Evolutionary conservation across 2,329 filamentous ascomycete genomes (phyloP), one percentile per base, ranked within the genome.

Genomic region (Trichoderma afroharzianum): DNA sequence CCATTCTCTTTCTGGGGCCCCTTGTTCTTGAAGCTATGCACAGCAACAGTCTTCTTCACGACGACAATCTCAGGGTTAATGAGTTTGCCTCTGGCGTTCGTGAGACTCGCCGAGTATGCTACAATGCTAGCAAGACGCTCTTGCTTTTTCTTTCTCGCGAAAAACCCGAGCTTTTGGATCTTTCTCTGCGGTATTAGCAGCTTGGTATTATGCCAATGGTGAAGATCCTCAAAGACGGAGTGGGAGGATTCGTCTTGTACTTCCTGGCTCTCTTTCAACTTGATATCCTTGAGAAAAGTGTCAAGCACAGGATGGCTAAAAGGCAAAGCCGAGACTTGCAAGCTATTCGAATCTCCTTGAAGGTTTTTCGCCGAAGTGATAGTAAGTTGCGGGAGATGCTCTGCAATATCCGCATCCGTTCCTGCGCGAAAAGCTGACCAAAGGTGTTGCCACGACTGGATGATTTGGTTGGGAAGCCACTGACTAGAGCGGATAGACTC

Each of bases 41-140:
- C 47, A n/a, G 11, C n/a, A 7, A 4, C 58, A 18, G 67, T 58
- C 75, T 73, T 68, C n/a, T 76, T 72, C 24, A 87, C 84, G 1
- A 67, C 86, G 63, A 93, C 87, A 4, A 83, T 88, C 77, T 93
- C 90, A 0, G 90, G 90, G 28, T 91, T 84, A 6, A 93, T 83
- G 3, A 82, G 82, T 74, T 89, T 92, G 3, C 90, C 91, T 2
- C 85, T 83, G 0, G 88, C 84, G 71, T 90, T 91, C 0, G 90
- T 92, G 61, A 94, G 82, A 79, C 90, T 93, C 14, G 89, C 90
- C 2, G 92, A 90, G 77, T 94, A 94, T 1, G 85, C 83, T 32
- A 86, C 85, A 80, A 92, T 92, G 72, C 92, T 90, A 1, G 87
- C 85, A 87, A 92, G 91, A 76, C 88, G 90, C 66, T 83, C 84